Conservation (phyloP, 2,329 filamentous ascomycete genomes). For the Fusarium mexicanum region DNA sequence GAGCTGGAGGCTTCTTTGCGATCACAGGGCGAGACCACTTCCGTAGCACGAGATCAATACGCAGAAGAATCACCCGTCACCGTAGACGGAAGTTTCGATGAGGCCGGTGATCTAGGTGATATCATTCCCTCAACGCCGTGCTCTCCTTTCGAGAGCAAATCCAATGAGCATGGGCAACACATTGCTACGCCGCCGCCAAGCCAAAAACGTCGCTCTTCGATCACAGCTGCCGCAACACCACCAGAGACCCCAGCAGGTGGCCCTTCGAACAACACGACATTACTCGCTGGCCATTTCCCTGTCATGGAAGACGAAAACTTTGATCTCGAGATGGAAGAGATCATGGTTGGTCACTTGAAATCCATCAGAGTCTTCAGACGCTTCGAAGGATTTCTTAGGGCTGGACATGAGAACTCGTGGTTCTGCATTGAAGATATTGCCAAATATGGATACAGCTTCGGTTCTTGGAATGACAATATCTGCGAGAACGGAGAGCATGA, state of each 20-base stretch:
- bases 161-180: not conserved
- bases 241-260: not conserved
- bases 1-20: not conserved
- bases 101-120: too few relatives aligned
- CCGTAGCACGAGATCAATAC: not conserved
- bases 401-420: not conserved
- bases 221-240: not conserved
- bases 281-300: accelerated
- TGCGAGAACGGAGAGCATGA: not conserved
- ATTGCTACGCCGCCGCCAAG: not conserved
- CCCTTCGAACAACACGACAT: accelerated
- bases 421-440: not conserved
- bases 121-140: not conserved
- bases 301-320: not conserved
- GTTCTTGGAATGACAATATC: not conserved
- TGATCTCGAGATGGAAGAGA: not conserved
- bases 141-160: not conserved
- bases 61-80: accelerated
- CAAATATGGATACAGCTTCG: not conserved
- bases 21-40: accelerated
- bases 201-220: too few relatives aligned
- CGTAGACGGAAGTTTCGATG: not conserved
- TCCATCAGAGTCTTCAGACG: not conserved
- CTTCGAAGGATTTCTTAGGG: not conserved
- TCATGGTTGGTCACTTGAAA: not conserved